Evolutionary conservation across 2,329 filamentous ascomycete species (phyloP), one percentile per base, ranked within the genome.

Genomic region (Colletotrichum eleusines): DNA sequence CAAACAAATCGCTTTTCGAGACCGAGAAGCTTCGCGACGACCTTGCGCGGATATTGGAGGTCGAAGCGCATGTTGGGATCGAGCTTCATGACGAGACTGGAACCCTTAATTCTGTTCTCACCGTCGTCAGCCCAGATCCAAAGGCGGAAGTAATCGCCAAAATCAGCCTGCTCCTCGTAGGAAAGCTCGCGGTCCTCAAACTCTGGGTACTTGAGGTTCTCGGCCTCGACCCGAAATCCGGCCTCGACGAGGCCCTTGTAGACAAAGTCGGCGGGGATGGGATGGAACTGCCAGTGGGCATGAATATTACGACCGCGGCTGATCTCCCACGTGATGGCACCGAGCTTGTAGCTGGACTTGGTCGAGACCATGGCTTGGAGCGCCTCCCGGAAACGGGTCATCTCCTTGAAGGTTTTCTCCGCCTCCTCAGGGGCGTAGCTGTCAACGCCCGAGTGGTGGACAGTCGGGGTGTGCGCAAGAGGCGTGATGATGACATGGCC

Each of bases 401-500:
- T 98, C 80, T 99, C 96, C 12, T 82, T 81, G 76, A 90, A 92
- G 0, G 93, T 92, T 31, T 85, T 87, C 12, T 84, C 83, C 4
- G 90, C 88, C 7, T 87, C 85, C 20, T 85, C 83, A 9, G 88
- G 84, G 0, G 84, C 81, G 46, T 85, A 84, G 18, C 81, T 75
- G 1, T 84, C 80, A 59, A 89, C 84, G 54, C 88, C 84, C 77
- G 97, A 93, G 2, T 87, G 82, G 26, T 88, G 83, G 6, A 97
- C 84, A 0, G 93, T 96, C 0, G 95, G 89, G 9, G 92, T 87
- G 77, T 99, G 96, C 8, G 91, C 88, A 28, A 97, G 87, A 0
- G 96, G 95, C 70, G 98, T 95, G 76, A 99, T 95, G 72, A 99
- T 90, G 76, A 97, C 90, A 80, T 99, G 96, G 26, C 90, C 89